A percentile compares a stretch with the other conserved stretches of the same genome.
phyloP scores from a whole-genome alignment of 2,329 filamentous ascomycete species.

The Pseudogymnoascus sp. region DNA sequence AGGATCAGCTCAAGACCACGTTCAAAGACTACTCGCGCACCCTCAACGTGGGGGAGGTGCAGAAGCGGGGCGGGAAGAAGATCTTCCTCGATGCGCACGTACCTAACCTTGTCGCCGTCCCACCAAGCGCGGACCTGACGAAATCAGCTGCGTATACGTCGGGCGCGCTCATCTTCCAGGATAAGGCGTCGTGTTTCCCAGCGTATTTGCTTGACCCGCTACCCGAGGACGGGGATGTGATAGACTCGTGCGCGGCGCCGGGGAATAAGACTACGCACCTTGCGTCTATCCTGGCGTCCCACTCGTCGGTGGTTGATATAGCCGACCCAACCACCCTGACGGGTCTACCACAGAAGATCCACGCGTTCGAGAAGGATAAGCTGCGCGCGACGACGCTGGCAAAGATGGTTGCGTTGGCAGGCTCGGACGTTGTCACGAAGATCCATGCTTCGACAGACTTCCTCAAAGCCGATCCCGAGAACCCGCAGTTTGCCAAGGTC shows the following conservation, averaged over 20 bases:
- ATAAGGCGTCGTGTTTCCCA: constrained; percentile 95
- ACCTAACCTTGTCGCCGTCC: constrained; percentile 73
- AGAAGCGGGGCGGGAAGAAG: constrained; percentile 37
- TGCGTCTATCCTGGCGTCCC: constrained; percentile 56
- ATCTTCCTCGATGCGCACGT: constrained; percentile 73
- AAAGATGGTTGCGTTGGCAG: constrained; percentile 76
- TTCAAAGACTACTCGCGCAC: constrained; percentile 58
- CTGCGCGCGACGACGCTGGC: constrained; percentile 64
- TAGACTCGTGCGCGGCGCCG: constrained; percentile 92
- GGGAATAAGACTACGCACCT: constrained; percentile 97
- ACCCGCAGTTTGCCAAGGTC: constrained; percentile 58
- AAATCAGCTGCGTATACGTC: constrained; percentile 63
- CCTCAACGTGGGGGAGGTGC: constrained; percentile 47
- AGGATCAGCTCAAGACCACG: constrained; percentile 64
- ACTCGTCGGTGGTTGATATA: constrained; percentile 23
- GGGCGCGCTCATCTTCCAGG: constrained; percentile 81
- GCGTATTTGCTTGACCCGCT: constrained; percentile 73
- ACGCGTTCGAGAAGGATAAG: constrained; percentile 72
- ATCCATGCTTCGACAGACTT: constrained; percentile 76
- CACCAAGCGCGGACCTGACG: constrained; percentile 62
- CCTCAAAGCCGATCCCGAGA: constrained; percentile 59
- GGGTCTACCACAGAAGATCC: constrained; percentile 42
- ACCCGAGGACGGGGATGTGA: constrained; percentile 60
- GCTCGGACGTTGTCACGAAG: constrained; percentile 55
- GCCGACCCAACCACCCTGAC: constrained; percentile 27